phyloP scores from a whole-genome alignment of 768 basidiomycete species.

The Plicaturopsis crispa region DNA sequence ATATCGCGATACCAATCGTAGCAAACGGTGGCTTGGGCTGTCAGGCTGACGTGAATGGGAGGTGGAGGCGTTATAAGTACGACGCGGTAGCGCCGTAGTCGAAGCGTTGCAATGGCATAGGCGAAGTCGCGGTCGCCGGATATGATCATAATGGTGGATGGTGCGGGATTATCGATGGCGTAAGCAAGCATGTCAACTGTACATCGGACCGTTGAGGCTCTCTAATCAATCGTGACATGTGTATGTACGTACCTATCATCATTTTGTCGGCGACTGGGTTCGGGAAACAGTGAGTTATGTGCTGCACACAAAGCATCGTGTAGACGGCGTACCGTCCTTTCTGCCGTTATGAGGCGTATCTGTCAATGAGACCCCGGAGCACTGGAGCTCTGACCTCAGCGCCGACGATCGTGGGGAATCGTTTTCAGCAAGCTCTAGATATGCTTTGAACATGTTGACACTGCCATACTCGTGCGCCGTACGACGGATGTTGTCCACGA shows the following conservation, averaged over 20 bases:
- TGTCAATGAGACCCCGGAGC: conserved; percentile 41
- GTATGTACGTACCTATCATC: conserved; percentile 32
- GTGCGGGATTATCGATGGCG: conserved; percentile 31
- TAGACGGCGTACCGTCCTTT: too few species aligned
- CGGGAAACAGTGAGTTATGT: too few species aligned
- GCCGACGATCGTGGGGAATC: conserved; percentile 22
- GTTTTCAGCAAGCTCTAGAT: conserved; percentile 38
- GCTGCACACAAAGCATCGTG: too few species aligned
- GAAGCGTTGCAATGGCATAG: conserved; percentile 20
- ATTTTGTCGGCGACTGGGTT: conserved; percentile 44
- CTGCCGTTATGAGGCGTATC: conserved; percentile 29
- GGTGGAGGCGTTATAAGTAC: conserved; percentile 21
- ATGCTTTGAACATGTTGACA: conserved; percentile 45
- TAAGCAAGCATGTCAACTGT: conserved; percentile 38
- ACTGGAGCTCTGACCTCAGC: conserved; percentile 35
- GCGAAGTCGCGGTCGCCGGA: conserved; percentile 37
- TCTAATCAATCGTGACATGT: neutral
- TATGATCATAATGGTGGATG: conserved; percentile 35
- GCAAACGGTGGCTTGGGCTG: conserved; percentile 43
- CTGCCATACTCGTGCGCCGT: conserved; percentile 40
- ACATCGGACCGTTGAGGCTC: neutral
- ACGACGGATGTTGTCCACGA: conserved; percentile 34
- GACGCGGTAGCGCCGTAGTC: conserved; percentile 8
- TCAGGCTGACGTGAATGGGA: conserved; percentile 35
- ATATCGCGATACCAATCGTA: conserved; percentile 43